A percentile compares a stretch with the other conserved stretches of the same genome.
Conservation (phyloP, 192 early-diverging fungal species). For the Backusella liffmaniae region DNA sequence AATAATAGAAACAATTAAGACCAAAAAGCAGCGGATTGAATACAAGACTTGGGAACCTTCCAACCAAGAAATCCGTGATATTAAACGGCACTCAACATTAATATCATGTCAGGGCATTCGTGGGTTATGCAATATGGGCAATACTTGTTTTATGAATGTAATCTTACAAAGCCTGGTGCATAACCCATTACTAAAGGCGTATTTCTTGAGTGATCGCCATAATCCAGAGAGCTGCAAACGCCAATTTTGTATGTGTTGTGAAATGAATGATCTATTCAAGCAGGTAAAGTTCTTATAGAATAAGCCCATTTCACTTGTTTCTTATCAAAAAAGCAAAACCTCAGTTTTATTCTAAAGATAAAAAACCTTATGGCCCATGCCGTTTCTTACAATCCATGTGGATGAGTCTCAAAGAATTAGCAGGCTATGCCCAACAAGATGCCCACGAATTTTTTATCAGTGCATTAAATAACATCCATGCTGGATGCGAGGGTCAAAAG, state of each 20-base stretch:
- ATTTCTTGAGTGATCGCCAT: conserved; percentile 93
- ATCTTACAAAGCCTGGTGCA: conserved; percentile 90
- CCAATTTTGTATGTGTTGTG: conserved; percentile 88
- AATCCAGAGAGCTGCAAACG: conserved; percentile 60
- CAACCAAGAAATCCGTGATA: conserved; percentile 48
- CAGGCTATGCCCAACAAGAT: conserved; percentile 94
- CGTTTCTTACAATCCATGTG: conserved; percentile 87
- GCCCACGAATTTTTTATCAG: conserved; percentile 98
- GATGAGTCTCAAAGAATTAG: conserved; percentile 82
- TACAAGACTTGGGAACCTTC: conserved; percentile 60
- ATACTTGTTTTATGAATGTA: conserved; percentile 95
- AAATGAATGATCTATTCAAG: conserved; percentile 80
- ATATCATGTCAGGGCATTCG: conserved; percentile 60
- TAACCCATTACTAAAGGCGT: conserved; percentile 86
- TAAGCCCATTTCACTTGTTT: not conserved
- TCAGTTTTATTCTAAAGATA: conserved; percentile 65
- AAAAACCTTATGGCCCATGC: conserved; percentile 77
- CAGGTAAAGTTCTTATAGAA: conserved; percentile 47
- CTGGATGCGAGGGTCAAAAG: conserved; percentile 48
- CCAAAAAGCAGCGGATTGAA: conserved; percentile 32
- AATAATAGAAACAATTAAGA: conserved; percentile 48
- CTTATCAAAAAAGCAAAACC: conserved; percentile 14
- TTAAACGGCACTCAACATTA: conserved; percentile 46
- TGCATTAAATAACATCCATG: conserved; percentile 84
- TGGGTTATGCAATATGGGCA: conserved; percentile 91